Evolutionary conservation across 1,139 yeast genomes (phyloP).

Genomic region (Saccharomyces hybrid): DNA sequence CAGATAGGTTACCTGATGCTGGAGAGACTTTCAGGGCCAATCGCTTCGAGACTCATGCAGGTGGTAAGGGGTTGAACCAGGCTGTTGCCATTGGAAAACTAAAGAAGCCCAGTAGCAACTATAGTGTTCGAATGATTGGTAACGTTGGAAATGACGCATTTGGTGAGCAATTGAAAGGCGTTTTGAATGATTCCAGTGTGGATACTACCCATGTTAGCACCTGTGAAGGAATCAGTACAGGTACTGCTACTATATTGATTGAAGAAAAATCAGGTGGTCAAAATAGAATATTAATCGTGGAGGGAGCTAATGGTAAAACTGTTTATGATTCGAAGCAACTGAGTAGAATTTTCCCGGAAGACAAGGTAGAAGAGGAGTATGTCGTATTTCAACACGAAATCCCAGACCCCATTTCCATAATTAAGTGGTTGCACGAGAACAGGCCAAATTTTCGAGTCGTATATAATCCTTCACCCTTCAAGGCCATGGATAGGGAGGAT

Average conservation of each 20-base stretch:
- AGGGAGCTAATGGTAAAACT: slow-evolving; percentile 78
- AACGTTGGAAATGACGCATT: slow-evolving; percentile 73
- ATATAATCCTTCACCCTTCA: slow-evolving; percentile 88
- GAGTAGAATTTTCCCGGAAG: slow-evolving; percentile 34
- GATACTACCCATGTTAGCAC: slow-evolving; percentile 42
- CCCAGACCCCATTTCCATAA: slow-evolving; percentile 50
- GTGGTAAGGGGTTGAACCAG: slow-evolving; percentile 95
- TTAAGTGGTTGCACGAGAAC: slow-evolving; percentile 47
- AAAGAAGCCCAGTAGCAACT: slow-evolving; percentile 22
- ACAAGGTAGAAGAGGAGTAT: slow-evolving; percentile 32
- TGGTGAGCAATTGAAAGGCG: slow-evolving; percentile 53
- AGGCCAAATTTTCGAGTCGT: slow-evolving; percentile 47
- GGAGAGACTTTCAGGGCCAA: slow-evolving; percentile 82
- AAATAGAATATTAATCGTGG: slow-evolving; percentile 74
- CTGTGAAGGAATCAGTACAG: slow-evolving; percentile 45
- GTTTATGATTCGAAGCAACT: slow-evolving; percentile 48
- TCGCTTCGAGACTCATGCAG: slow-evolving; percentile 75
- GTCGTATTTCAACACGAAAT: slow-evolving; percentile 70
- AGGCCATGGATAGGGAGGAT: slow-evolving; percentile 36
- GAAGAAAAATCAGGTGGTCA: slow-evolving; percentile 64
- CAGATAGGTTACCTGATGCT: slow-evolving; percentile 61
- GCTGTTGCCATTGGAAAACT: slow-evolving; percentile 69
- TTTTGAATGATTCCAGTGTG: slow-evolving; percentile 45
- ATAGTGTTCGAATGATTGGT: slow-evolving; percentile 66
- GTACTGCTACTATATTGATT: slow-evolving; percentile 84